These are phyloP conservation scores for Botrytis galanthina DNA, from an alignment of 2,329 filamentous ascomycete species.

Conservation along the genomic window DNA sequence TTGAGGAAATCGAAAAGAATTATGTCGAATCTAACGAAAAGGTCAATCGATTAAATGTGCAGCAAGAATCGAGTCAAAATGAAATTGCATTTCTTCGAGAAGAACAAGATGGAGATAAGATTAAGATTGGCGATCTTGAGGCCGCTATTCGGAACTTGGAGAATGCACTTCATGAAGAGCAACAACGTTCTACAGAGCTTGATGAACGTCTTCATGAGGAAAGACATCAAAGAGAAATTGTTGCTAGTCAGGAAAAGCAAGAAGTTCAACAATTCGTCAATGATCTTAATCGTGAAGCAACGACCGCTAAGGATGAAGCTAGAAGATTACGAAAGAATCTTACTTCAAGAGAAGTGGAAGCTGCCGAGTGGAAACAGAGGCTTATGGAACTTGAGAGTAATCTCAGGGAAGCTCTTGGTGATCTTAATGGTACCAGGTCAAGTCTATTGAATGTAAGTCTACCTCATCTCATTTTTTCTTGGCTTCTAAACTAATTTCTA, in stretches of 20 bases:
- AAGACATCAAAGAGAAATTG: constrained; percentile 79
- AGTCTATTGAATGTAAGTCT: constrained; percentile 71
- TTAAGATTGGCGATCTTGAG: constrained; percentile 92
- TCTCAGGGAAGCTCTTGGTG: constrained; percentile 80
- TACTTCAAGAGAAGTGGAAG: constrained; percentile 81
- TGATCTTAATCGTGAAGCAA: constrained; percentile 83
- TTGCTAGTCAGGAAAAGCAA: constrained; percentile 87
- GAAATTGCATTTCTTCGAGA: constrained; percentile 95
- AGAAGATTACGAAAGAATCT: constrained; percentile 79
- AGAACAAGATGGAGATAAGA: constrained; percentile 96
- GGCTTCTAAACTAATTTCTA: constrained; percentile 25
- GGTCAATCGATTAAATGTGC: constrained; percentile 80
- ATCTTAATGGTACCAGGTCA: constrained; percentile 80
- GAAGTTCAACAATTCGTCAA: constrained; percentile 92
- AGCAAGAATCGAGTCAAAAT: constrained; percentile 86
- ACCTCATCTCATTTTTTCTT: background rate
- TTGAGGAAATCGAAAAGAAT: constrained; percentile 80
- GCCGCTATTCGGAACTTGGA: constrained; percentile 77
- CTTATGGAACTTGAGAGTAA: constrained; percentile 87
- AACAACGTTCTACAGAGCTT: constrained; percentile 69
- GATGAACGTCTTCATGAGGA: constrained; percentile 76
- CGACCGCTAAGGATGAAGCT: constrained; percentile 80
- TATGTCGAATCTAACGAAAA: constrained; percentile 84
- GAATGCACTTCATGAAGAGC: constrained; percentile 77
- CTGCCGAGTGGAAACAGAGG: constrained; percentile 85